Percentiles rank a stretch among this genome's conserved stretches.
Conservation (phyloP, 75 land plant genomes). For the Ceratopteris richardii region DNA sequence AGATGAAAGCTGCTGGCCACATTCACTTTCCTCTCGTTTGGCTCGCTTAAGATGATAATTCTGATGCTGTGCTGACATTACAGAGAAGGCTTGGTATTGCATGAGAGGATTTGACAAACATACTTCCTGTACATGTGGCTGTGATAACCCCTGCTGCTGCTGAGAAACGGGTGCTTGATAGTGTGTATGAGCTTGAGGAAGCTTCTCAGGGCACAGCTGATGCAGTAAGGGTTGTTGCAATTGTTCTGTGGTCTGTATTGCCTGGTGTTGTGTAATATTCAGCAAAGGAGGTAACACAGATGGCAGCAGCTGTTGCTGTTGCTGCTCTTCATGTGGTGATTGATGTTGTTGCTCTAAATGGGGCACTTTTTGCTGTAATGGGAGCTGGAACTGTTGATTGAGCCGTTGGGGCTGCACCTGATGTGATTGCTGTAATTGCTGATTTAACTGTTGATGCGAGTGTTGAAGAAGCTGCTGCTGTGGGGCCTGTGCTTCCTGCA, state of each 20-base stretch:
- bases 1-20: background rate
- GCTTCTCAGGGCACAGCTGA: background rate
- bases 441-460: no score
- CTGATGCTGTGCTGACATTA: background rate
- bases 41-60: background rate
- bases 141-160: constrained; percentile 1
- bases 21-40: background rate
- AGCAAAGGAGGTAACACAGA: background rate
- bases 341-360: no score
- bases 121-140: constrained; percentile 2
- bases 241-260: constrained; percentile 3
- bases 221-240: no score
- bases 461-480: no score
- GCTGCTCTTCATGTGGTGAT: background rate
- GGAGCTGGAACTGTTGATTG: no score
- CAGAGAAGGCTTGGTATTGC: background rate
- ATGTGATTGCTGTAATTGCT: no score
- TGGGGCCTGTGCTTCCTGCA: constrained; percentile 18
- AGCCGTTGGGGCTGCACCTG: constrained; percentile 5
- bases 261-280: constrained; percentile 24
- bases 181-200: constrained; percentile 13
- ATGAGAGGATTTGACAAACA: constrained; percentile 1
- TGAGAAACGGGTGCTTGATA: constrained; percentile 6
- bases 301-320: constrained; percentile 2
- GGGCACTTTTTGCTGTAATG: no score